phyloP scores from a whole-genome alignment of 331 rosid genomes.

The Arachis monticola region DNA sequence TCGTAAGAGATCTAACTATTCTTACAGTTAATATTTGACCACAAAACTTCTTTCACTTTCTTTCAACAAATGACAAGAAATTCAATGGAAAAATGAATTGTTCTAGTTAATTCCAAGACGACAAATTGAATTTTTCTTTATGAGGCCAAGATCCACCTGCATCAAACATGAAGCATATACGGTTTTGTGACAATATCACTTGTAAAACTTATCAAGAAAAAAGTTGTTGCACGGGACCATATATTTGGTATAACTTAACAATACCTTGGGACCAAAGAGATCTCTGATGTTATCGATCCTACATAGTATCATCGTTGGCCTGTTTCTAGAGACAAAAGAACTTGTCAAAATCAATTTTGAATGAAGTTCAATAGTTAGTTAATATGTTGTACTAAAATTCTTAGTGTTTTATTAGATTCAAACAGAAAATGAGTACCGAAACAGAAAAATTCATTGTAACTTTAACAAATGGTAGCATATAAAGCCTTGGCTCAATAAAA shows the following conservation, averaged over 20 bases:
- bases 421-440: neutral
- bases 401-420: no score
- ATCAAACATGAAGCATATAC: neutral
- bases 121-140: conserved; percentile 80
- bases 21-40: conserved; percentile 3
- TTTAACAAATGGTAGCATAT: conserved; percentile 5
- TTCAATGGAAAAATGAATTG: neutral
- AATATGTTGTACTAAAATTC: no score
- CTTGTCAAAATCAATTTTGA: no score
- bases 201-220: neutral
- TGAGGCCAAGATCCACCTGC: conserved; percentile 91
- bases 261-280: no score
- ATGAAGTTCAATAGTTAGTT: no score
- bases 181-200: conserved; percentile 18
- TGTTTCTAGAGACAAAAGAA: no score
- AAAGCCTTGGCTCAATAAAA: no score
- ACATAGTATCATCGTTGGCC: no score
- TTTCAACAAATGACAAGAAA: conserved; percentile 25
- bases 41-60: neutral
- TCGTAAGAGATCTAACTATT: conserved; percentile 30
- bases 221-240: no score
- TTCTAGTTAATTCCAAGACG: conserved; percentile 66
- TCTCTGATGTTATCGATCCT: no score
- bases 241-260: no score
- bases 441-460: neutral